Conservation (phyloP, 164 flowering plant genomes). For the Tetracentron sinense region DNA sequence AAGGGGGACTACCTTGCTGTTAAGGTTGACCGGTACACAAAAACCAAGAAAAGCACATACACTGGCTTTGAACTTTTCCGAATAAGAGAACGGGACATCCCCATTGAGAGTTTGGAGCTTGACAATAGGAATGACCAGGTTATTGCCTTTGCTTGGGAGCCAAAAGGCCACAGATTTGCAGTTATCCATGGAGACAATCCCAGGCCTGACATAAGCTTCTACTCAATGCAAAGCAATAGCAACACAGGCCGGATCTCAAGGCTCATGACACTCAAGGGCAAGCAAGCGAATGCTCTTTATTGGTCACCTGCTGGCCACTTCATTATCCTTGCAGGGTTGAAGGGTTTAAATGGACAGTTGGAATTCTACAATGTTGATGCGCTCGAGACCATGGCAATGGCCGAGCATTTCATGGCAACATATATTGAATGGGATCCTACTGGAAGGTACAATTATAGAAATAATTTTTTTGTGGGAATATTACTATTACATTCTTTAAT, state of each 20-base stretch:
- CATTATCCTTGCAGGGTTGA: constrained; percentile 84
- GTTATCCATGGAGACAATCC: constrained; percentile 92
- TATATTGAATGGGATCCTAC: constrained; percentile 99
- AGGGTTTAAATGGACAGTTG: constrained; percentile 84
- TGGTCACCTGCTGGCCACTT: constrained; percentile 93
- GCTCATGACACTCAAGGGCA: constrained; percentile 83
- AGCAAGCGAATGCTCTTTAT: constrained; percentile 93
- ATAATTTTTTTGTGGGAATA: too few relatives aligned
- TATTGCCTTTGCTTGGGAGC: constrained; percentile 98
- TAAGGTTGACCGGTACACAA: constrained; percentile 87
- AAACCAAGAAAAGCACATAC: constrained; percentile 93
- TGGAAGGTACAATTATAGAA: constrained; percentile 96
- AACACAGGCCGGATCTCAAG: constrained; percentile 68
- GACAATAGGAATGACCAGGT: constrained; percentile 97
- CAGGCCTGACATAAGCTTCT: constrained; percentile 83
- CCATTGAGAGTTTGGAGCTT: constrained; percentile 95
- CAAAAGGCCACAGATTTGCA: constrained; percentile 96
- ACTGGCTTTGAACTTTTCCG: constrained; percentile 98
- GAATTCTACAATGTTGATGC: constrained; percentile 95
- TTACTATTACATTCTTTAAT: too few relatives aligned
- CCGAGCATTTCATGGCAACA: constrained; percentile 95
- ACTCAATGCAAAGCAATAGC: constrained; percentile 60
- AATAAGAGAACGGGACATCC: constrained; percentile 89
- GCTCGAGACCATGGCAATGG: constrained; percentile 91
- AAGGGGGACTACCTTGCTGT: constrained; percentile 98